A percentile compares a stretch with the other conserved stretches of the same genome.
Evolutionary conservation across 2,329 filamentous ascomycete genomes (phyloP).

Genomic region (Microdochium trichocladiopsis): DNA sequence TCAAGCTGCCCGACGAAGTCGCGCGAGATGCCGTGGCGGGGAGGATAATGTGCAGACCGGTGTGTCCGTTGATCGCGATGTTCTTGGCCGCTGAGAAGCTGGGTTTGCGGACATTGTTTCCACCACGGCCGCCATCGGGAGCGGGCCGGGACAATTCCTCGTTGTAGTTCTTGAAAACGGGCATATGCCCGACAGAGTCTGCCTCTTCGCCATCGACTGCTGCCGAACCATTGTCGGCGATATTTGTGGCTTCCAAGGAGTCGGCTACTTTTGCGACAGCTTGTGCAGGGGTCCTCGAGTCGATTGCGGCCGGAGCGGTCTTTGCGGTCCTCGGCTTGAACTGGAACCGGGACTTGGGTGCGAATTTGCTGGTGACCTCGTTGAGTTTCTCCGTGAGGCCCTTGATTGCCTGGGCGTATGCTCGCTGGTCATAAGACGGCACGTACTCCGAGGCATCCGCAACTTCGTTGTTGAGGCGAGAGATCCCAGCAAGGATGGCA

Average conservation of each 20-base stretch:
- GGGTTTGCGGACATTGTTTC: conserved; percentile 43
- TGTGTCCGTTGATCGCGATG: conserved; percentile 61
- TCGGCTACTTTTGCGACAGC: conserved; percentile 17
- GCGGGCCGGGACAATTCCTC: conserved; percentile 39
- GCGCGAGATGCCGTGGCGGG: conserved; percentile 64
- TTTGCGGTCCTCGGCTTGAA: conserved; percentile 63
- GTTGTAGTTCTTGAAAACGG: conserved; percentile 45
- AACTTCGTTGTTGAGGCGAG: conserved; percentile 74
- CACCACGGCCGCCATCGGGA: conserved; percentile 9
- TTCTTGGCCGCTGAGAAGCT: conserved; percentile 55
- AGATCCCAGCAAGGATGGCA: conserved; percentile 71
- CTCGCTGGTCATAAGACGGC: conserved; percentile 82
- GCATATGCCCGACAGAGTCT: background rate
- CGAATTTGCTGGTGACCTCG: conserved; percentile 57
- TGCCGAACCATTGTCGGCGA: conserved; percentile 25
- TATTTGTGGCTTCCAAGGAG: conserved; percentile 3
- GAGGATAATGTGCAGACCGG: conserved; percentile 67
- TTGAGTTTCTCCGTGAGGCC: conserved; percentile 71
- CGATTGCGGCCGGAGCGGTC: conserved; percentile 28
- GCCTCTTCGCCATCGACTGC: conserved; percentile 13
- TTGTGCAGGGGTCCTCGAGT: conserved; percentile 28
- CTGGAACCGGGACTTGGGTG: conserved; percentile 73
- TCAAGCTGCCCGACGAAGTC: conserved; percentile 67
- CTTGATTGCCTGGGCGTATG: conserved; percentile 81
- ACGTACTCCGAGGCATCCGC: conserved; percentile 77